phyloP scores from a whole-genome alignment of 1,284 basidiomycete species.

The Spongispora temasekensis region DNA sequence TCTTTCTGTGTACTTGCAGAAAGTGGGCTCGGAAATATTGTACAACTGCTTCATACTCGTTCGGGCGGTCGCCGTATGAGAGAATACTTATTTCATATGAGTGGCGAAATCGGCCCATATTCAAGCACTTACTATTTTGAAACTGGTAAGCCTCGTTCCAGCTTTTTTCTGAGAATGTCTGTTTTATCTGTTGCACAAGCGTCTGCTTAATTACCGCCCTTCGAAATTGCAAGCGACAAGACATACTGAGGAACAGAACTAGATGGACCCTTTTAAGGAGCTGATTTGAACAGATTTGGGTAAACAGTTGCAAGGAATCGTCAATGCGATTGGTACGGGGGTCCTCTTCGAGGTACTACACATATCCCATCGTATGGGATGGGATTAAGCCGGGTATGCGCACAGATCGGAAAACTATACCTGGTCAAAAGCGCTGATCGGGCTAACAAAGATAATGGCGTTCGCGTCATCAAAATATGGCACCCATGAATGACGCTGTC shows the following conservation, averaged over 20 bases:
- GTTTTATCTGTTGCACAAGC: constrained; percentile 59
- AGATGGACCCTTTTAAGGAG: constrained; percentile 77
- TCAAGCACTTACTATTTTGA: constrained; percentile 71
- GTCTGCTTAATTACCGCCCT: constrained; percentile 12
- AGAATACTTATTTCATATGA: constrained; percentile 59
- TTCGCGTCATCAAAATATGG: constrained; percentile 83
- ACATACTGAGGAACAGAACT: constrained; percentile 75
- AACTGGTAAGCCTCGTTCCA: constrained; percentile 64
- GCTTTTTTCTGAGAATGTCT: constrained; percentile 69
- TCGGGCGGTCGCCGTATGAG: constrained; percentile 75
- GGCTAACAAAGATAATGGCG: constrained; percentile 84
- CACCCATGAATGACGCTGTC: constrained; percentile 83
- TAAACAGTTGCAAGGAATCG: constrained; percentile 81
- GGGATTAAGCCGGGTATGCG: neutral
- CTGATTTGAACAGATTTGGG: constrained; percentile 78
- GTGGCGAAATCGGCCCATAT: constrained; percentile 1
- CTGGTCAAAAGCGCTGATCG: constrained; percentile 86
- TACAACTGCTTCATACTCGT: constrained; percentile 77
- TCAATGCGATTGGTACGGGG: constrained; percentile 80
- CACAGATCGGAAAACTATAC: constrained; percentile 36
- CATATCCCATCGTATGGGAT: neutral
- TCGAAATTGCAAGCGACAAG: neutral
- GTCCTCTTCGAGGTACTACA: constrained; percentile 82
- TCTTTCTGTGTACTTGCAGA: constrained; percentile 74
- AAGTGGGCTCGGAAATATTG: constrained; percentile 85